These are phyloP conservation scores for Vitis vinifera DNA, from an alignment of 164 flowering plant genomes.

Conservation along the genomic window DNA sequence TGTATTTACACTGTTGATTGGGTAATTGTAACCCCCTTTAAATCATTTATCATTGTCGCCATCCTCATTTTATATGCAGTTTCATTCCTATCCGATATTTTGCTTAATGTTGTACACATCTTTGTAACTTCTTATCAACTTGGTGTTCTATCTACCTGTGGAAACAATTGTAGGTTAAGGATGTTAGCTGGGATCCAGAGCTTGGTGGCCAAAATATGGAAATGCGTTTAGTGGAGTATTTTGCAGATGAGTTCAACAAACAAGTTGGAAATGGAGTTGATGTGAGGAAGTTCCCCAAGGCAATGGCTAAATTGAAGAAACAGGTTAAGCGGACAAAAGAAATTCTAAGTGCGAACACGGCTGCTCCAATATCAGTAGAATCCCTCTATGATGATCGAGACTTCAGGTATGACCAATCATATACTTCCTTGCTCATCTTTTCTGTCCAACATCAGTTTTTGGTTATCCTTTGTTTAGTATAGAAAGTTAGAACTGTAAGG, in stretches of 20 bases:
- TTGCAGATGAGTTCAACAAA: slow-evolving; percentile 92
- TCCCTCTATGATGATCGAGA: slow-evolving; percentile 91
- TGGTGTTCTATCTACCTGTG: not conserved
- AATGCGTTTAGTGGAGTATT: slow-evolving; percentile 80
- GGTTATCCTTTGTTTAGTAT: no score
- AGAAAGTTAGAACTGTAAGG: no score
- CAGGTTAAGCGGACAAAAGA: slow-evolving; percentile 99
- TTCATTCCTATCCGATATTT: no score
- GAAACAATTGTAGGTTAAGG: slow-evolving; percentile 67
- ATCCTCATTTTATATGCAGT: no score
- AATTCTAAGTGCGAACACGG: slow-evolving; percentile 90
- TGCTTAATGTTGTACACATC: no score
- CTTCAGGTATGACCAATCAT: slow-evolving; percentile 58
- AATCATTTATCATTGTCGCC: no score
- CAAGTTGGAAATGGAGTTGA: slow-evolving; percentile 88
- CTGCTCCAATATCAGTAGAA: slow-evolving; percentile 95
- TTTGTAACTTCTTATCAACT: no score
- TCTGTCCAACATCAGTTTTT: no score
- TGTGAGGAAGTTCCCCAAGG: slow-evolving; percentile 82
- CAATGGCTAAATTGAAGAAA: slow-evolving; percentile 98
- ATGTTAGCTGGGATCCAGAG: slow-evolving; percentile 90
- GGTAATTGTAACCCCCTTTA: no score
- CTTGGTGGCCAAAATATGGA: slow-evolving; percentile 98
- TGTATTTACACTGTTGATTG: no score
- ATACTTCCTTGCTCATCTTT: not conserved